Evolutionary conservation across 441 rosid species (phyloP).

Genomic region (Hura crepitans): DNA sequence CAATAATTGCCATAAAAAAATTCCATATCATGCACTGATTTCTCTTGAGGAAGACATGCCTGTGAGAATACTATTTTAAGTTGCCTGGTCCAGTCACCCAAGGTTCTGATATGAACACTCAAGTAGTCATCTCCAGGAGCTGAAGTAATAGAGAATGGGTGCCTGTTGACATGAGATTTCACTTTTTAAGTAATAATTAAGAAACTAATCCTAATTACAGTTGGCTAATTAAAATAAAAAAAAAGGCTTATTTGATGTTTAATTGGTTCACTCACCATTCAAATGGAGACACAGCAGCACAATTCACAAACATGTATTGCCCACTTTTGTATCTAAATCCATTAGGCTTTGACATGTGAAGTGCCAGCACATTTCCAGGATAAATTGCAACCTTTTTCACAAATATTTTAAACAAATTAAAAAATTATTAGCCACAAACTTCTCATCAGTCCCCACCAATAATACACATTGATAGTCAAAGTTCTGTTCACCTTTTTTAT

Average conservation of each 20-base stretch:
- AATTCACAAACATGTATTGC: constrained; percentile 90
- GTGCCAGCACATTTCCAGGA: constrained; percentile 78
- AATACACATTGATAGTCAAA: background rate
- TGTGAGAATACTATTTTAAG: constrained; percentile 65
- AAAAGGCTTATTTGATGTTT: too few relatives aligned
- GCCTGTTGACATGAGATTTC: constrained; percentile 40
- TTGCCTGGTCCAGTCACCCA: constrained; percentile 94
- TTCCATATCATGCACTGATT: background rate
- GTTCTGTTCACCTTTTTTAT: constrained; percentile 58
- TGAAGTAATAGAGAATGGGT: constrained; percentile 96
- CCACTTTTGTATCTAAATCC: constrained; percentile 96
- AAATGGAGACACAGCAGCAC: constrained; percentile 82
- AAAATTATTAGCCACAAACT: background rate
- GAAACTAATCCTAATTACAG: background rate
- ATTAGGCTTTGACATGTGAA: constrained; percentile 91
- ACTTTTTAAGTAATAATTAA: background rate
- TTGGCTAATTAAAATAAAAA: too few relatives aligned
- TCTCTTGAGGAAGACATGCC: constrained; percentile 32
- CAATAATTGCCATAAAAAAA: background rate
- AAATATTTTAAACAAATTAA: too few relatives aligned
- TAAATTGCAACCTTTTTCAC: constrained; percentile 65
- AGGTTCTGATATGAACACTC: constrained; percentile 80
- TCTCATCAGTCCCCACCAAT: background rate
- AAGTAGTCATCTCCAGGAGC: constrained; percentile 85
- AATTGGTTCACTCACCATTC: constrained; percentile 51